Base-by-base conservation (phyloP, 768 basidiomycete genomes). In the Plicaturopsis crispa region DNA sequence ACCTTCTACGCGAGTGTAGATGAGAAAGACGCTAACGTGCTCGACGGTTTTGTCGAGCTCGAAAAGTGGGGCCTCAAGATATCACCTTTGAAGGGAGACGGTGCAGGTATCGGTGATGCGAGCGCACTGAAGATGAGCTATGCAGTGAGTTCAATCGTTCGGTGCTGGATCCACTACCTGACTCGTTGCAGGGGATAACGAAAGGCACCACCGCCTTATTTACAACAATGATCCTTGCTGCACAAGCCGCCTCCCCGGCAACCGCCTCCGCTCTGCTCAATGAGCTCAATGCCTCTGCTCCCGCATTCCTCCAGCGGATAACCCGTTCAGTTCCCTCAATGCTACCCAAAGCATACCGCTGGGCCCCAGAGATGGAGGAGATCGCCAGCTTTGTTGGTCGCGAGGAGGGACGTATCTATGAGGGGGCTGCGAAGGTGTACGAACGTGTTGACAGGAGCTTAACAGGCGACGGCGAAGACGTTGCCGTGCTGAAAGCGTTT, bases 61-160 rank as follows among this genome's bases (percentile, higher is more conserved):
- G 54, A 61, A 12, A 47, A 60, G 39, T 65, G 61, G 36, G 75
- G 75, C 4, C 47, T 75, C 16, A 70, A 66, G 47, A 55, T 73
- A 7, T 66, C 63, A 12, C 51, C 61, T 3, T 48, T 80, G 46
- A 62, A 51, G 31, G 72, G 69, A 17, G 68, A 72, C 38, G 70
- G 66, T 20, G 60, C 61, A 1, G 67, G 67, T 2, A 59, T 75
- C 17, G 75, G 78, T 4, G 74, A 72, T 45, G 78, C 75, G 2
- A 79, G 76, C 43, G 75, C 74, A 4, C 51, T 79, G 42, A 80
- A 80, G 55, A 76, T 78, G 76, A 73, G 74, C 14, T 76, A 80
- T 54, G 72, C 71, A 35, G 76, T 78, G 38, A 50, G 69, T 57
- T n/a, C 34, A 28, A 30, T 42, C 17, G 7, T n/a, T n/a, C 6